Percentiles rank a stretch among this genome's conserved stretches.
These are phyloP conservation scores for Stephania yunnanensis DNA, from an alignment of 164 flowering plant genomes.

Conservation along the genomic window DNA sequence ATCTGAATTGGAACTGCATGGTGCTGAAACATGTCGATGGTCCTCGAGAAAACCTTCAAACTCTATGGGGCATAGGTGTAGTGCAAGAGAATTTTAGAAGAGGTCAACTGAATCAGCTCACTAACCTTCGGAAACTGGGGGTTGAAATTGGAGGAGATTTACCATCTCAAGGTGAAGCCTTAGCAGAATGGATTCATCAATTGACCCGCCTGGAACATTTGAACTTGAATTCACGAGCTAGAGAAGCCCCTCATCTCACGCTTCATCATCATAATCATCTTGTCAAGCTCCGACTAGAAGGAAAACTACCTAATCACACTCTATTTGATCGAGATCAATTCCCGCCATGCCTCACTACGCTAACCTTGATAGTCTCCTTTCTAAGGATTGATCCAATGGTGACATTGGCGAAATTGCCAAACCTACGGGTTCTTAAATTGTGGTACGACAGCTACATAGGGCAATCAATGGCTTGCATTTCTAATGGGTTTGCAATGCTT, in stretches of 20 bases:
- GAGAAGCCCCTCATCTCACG: not conserved
- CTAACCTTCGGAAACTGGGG: slow-evolving; percentile 1
- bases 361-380: slow-evolving; percentile 5
- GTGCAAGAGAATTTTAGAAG: not conserved
- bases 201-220: not conserved
- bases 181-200: not conserved
- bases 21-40: not conserved
- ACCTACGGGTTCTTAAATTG: not conserved
- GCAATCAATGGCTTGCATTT: not conserved
- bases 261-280: not conserved
- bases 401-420: not conserved
- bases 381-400: not conserved
- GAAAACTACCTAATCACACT: not conserved
- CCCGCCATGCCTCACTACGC: not conserved
- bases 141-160: not conserved
- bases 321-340: not conserved
- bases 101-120: not conserved
- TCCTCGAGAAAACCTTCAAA: not conserved
- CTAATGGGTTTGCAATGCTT: not conserved
- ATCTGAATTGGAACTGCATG: not conserved
- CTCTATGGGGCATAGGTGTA: slow-evolving; percentile 2
- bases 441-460: not conserved
- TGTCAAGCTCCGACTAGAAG: not conserved
- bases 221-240: not conserved
- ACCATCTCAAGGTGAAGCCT: not conserved